Percentiles rank a stretch among this genome's conserved stretches.
Evolutionary conservation across 805 yeast species (phyloP).

Genomic region (Candida incommunis): DNA sequence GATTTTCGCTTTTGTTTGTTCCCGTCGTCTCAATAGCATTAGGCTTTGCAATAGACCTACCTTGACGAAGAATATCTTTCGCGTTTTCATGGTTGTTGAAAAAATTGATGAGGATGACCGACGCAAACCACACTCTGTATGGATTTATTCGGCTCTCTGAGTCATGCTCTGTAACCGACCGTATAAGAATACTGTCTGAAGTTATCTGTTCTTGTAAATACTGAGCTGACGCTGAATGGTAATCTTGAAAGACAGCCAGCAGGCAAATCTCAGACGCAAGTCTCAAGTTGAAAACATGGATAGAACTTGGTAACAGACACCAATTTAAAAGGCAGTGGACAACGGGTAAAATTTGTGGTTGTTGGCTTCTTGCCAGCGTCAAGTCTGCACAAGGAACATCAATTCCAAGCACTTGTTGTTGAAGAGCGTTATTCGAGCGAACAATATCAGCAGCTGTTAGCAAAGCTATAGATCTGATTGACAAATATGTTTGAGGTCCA

Average conservation of each 20-base stretch:
- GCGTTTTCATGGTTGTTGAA: constrained; percentile 28
- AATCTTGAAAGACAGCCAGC: constrained; percentile 53
- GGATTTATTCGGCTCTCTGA: constrained; percentile 65
- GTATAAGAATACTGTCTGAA: constrained; percentile 36
- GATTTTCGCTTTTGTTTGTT: neutral
- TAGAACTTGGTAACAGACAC: constrained; percentile 67
- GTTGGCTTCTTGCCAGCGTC: constrained; percentile 27
- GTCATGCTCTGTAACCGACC: constrained; percentile 63
- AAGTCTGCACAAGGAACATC: constrained; percentile 93
- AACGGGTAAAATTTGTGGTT: constrained; percentile 43
- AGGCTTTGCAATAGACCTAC: neutral
- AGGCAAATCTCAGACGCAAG: constrained; percentile 55
- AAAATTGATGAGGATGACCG: constrained; percentile 46
- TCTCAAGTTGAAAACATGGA: constrained; percentile 72
- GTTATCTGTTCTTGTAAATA: constrained; percentile 57
- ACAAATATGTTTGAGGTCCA: constrained; percentile 42
- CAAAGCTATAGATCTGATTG: constrained; percentile 54
- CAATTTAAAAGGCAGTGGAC: constrained; percentile 65
- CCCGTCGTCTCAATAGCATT: neutral
- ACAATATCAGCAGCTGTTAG: constrained; percentile 68
- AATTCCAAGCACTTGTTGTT: constrained; percentile 56
- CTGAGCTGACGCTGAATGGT: constrained; percentile 41
- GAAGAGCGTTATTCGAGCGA: constrained; percentile 49
- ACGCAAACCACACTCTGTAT: constrained; percentile 74
- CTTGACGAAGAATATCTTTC: constrained; percentile 10